These are phyloP conservation scores for Pulveroboletus sp. DNA, from an alignment of 768 basidiomycete species.

Conservation along the genomic window DNA sequence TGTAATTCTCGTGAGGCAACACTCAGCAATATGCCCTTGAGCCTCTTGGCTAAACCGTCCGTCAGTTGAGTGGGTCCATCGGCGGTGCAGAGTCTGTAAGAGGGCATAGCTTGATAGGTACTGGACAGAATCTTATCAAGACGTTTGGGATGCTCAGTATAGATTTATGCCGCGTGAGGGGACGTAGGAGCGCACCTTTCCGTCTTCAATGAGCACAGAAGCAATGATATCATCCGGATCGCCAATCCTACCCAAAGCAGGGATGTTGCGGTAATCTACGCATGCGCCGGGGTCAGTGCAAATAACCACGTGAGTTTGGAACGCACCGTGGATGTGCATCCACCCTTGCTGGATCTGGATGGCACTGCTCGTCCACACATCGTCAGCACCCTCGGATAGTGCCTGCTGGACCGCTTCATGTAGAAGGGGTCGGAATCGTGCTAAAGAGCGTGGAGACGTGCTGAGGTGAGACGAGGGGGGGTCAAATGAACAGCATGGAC, in stretches of 20 bases:
- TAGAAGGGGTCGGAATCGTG: slow-evolving; percentile 52
- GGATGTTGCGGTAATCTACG: slow-evolving; percentile 68
- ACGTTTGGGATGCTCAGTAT: neutral
- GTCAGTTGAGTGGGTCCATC: slow-evolving; percentile 70
- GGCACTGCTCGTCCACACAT: slow-evolving; percentile 61
- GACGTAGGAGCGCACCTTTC: slow-evolving; percentile 43
- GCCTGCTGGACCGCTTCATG: slow-evolving; percentile 56
- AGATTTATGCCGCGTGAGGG: neutral
- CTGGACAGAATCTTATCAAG: slow-evolving; percentile 53
- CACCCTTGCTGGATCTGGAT: slow-evolving; percentile 68
- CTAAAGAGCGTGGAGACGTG: slow-evolving; percentile 32
- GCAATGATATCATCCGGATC: slow-evolving; percentile 83
- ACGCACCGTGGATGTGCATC: slow-evolving; percentile 75
- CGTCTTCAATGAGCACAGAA: slow-evolving; percentile 64
- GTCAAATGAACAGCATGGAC: slow-evolving; percentile 17
- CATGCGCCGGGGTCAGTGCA: neutral
- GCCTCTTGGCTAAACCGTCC: slow-evolving; percentile 52
- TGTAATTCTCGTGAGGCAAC: slow-evolving; percentile 30
- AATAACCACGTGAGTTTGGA: neutral
- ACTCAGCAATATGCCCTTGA: slow-evolving; percentile 37
- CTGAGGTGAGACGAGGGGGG: neutral
- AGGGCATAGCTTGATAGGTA: slow-evolving; percentile 81
- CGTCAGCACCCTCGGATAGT: slow-evolving; percentile 55
- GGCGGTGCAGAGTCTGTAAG: slow-evolving; percentile 74
- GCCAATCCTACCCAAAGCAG: slow-evolving; percentile 69